A percentile compares a stretch with the other conserved stretches of the same genome.
These are phyloP conservation scores for Eucalyptus pauciflora DNA, from an alignment of 345 rosid species.

Conservation along the genomic window DNA sequence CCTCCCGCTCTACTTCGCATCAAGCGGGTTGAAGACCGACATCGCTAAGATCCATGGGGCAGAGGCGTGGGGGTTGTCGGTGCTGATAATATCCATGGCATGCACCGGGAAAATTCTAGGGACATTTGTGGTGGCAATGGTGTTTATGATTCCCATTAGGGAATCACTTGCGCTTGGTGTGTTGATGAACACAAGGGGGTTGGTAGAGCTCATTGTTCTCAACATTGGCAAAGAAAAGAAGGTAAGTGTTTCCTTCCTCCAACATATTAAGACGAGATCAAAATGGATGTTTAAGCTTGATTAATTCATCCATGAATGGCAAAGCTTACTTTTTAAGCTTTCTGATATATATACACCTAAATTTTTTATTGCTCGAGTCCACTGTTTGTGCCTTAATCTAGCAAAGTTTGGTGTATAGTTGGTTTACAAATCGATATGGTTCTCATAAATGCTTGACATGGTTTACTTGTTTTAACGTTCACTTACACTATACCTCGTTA, in stretches of 20 bases:
- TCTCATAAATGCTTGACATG: not conserved
- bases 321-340: not conserved
- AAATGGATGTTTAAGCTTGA: not conserved
- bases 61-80: conserved; percentile 58
- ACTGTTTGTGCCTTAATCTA: not conserved
- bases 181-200: conserved; percentile 85
- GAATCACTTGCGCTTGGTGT: conserved; percentile 67
- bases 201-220: conserved; percentile 92
- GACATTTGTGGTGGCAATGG: conserved; percentile 58
- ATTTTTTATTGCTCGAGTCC: not conserved
- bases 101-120: conserved; percentile 74
- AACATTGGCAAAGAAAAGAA: conserved; percentile 85
- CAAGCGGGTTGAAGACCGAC: conserved; percentile 76
- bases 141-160: conserved; percentile 56
- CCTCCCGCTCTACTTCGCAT: conserved; percentile 77
- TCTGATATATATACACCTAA: not conserved
- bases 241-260: conserved; percentile 12
- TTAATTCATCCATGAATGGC: not conserved
- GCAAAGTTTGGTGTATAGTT: not conserved
- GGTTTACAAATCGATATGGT: not conserved
- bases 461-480: not conserved
- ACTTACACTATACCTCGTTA: not conserved
- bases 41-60: conserved; percentile 50
- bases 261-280: not conserved
- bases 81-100: conserved; percentile 54